Percentiles rank a stretch among this genome's conserved stretches.
phyloP scores from a whole-genome alignment of 192 early-diverging fungal species.

The Coemansia sp. region DNA sequence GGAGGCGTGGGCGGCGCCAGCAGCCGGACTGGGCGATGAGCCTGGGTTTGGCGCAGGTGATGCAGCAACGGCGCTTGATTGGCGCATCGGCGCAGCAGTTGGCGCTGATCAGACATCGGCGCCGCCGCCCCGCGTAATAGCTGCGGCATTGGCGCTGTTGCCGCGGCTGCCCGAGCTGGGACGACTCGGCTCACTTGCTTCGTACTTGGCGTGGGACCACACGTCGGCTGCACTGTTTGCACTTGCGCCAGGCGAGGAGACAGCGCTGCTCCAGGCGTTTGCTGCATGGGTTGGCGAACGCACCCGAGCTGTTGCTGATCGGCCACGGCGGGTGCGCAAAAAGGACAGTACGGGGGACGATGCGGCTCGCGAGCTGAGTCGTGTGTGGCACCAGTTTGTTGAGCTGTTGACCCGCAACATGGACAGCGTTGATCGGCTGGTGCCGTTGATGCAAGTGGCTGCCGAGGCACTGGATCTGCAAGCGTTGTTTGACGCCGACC shows the following conservation, averaged over 20 bases:
- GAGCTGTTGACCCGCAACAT: constrained; percentile 37
- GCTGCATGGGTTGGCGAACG: constrained; percentile 32
- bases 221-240: constrained; percentile 23
- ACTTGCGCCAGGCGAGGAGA: constrained; percentile 34
- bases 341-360: constrained; percentile 26
- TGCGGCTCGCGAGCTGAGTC: constrained; percentile 11
- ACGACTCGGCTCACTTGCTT: constrained; percentile 21
- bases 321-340: constrained; percentile 30
- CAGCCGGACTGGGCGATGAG: constrained; percentile 20
- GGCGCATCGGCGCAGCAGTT: constrained; percentile 13
- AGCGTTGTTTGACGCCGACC: constrained; percentile 43
- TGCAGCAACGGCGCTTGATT: constrained; percentile 24
- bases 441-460: constrained; percentile 32
- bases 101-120: constrained; percentile 10
- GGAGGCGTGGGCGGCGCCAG: constrained; percentile 36
- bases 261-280: constrained; percentile 38
- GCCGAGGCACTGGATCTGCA: constrained; percentile 36
- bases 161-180: constrained; percentile 22
- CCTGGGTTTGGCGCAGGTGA: constrained; percentile 6
- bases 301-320: constrained; percentile 9
- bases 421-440: constrained; percentile 22
- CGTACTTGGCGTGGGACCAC: constrained; percentile 44
- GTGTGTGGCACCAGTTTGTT: constrained; percentile 37
- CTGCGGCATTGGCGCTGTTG: constrained; percentile 44
- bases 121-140: constrained; percentile 23